Evolutionary conservation across 805 yeast genomes (phyloP).

Genomic region (Sugiyamaella marilandica): DNA sequence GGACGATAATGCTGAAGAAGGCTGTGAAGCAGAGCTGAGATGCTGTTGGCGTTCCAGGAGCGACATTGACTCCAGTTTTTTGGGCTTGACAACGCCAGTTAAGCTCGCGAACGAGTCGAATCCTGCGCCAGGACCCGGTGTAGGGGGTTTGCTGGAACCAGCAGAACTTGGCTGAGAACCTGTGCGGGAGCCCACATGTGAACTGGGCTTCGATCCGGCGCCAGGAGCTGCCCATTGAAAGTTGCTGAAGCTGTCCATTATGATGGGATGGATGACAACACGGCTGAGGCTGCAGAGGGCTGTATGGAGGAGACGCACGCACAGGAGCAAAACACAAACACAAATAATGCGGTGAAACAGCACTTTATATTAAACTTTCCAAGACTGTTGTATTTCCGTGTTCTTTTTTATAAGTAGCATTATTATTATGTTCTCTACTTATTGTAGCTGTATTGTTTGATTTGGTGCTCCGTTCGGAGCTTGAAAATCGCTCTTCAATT

Average conservation of each 20-base stretch:
- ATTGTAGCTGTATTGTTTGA: too few relatives aligned
- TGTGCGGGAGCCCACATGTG: not conserved
- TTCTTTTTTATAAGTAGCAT: too few relatives aligned
- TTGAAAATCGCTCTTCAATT: too few relatives aligned
- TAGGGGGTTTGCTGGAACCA: slow-evolving; percentile 4
- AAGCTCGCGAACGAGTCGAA: slow-evolving; percentile 23
- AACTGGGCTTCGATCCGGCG: not conserved
- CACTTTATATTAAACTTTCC: too few relatives aligned
- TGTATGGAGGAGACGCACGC: too few relatives aligned
- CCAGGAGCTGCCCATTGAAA: slow-evolving; percentile 4
- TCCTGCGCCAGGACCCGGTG: slow-evolving; percentile 3
- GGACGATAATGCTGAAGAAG: not conserved
- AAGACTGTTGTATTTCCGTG: too few relatives aligned
- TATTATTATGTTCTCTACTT: too few relatives aligned
- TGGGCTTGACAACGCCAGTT: slow-evolving; percentile 14
- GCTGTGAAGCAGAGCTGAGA: slow-evolving; percentile 8
- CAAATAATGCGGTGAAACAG: too few relatives aligned
- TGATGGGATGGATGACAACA: not conserved
- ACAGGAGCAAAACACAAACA: too few relatives aligned
- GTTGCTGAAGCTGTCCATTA: slow-evolving; percentile 16
- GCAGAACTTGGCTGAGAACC: slow-evolving; percentile 6
- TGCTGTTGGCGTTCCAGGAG: slow-evolving; percentile 30
- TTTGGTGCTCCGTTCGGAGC: too few relatives aligned
- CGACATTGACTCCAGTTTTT: slow-evolving; percentile 26
- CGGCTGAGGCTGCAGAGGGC: not conserved